phyloP scores from a whole-genome alignment of 768 basidiomycete species.

The Lentinula raphanica region DNA sequence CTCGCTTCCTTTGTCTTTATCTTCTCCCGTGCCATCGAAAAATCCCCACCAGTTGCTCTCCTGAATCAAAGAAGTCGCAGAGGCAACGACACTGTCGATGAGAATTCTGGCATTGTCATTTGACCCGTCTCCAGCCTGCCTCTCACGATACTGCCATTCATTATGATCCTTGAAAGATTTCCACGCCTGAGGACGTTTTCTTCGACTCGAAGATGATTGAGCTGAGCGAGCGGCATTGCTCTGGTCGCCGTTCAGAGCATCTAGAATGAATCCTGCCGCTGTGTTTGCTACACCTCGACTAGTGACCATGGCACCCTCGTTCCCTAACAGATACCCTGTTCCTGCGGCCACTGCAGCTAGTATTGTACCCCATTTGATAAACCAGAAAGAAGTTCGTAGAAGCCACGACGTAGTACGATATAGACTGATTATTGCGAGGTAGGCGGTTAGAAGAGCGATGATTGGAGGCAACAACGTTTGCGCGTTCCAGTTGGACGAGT shows the following conservation, averaged over 20 bases:
- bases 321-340: conserved; percentile 48
- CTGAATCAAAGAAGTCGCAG: conserved; percentile 19
- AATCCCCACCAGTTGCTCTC: conserved; percentile 30
- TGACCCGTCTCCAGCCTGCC: conserved; percentile 11
- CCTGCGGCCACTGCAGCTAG: conserved; percentile 49
- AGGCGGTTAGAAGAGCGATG: conserved; percentile 66
- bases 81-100: conserved; percentile 37
- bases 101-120: conserved; percentile 33
- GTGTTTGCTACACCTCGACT: conserved; percentile 32
- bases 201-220: conserved; percentile 12
- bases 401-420: conserved; percentile 79
- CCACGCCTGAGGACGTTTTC: conserved; percentile 49
- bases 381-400: conserved; percentile 58
- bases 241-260: conserved; percentile 34
- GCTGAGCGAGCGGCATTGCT: conserved; percentile 24
- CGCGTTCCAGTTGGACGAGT: conserved; percentile 48
- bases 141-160: conserved; percentile 50
- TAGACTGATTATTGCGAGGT: conserved; percentile 69
- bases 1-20: too few species aligned
- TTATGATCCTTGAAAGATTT: conserved; percentile 59
- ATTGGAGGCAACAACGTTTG: conserved; percentile 70
- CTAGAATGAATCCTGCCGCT: conserved; percentile 37
- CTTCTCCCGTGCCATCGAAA: conserved; percentile 13
- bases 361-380: conserved; percentile 74
- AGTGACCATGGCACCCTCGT: conserved; percentile 28